Conservation (phyloP, 495 filamentous ascomycete genomes). For the Hypomontagnella submonticulosa region DNA sequence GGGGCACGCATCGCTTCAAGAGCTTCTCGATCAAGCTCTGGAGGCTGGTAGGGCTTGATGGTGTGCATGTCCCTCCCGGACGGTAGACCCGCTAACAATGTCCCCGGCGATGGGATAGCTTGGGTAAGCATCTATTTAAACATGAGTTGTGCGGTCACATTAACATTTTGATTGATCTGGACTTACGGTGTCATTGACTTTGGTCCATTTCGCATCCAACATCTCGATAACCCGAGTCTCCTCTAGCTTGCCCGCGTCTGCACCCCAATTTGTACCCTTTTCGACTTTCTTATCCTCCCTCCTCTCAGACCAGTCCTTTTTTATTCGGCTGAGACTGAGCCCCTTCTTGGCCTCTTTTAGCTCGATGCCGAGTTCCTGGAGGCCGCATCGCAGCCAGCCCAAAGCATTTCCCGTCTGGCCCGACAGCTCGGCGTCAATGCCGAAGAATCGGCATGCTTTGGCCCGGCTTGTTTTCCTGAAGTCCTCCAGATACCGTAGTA, state of each 20-base stretch:
- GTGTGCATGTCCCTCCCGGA: slow-evolving; percentile 88
- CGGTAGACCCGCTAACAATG: slow-evolving; percentile 79
- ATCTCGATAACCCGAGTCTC: slow-evolving; percentile 87
- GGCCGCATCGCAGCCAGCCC: slow-evolving; percentile 81
- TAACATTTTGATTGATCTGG: background rate
- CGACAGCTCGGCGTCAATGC: slow-evolving; percentile 83
- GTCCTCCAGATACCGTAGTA: slow-evolving; percentile 78
- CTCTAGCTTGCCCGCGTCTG: slow-evolving; percentile 84
- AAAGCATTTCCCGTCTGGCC: slow-evolving; percentile 84
- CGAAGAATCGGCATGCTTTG: slow-evolving; percentile 89
- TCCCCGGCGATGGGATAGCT: slow-evolving; percentile 72
- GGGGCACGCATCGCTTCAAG: slow-evolving; percentile 64
- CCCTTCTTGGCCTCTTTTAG: slow-evolving; percentile 57
- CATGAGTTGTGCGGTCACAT: slow-evolving; percentile 8
- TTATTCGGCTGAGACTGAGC: slow-evolving; percentile 71
- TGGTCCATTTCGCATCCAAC: slow-evolving; percentile 88
- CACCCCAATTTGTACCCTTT: slow-evolving; percentile 76
- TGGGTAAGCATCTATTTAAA: slow-evolving; percentile 80
- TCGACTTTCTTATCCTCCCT: slow-evolving; percentile 76
- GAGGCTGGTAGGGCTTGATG: slow-evolving; percentile 68
- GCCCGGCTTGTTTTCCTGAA: slow-evolving; percentile 77
- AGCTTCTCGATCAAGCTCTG: slow-evolving; percentile 65
- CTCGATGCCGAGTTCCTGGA: slow-evolving; percentile 73
- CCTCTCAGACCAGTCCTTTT: slow-evolving; percentile 75
- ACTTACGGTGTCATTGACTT: slow-evolving; percentile 91